A percentile compares a stretch with the other conserved stretches of the same genome.
These are phyloP conservation scores for Coelastrella sp. DNA, from an alignment of 139 green algal genomes.

Conservation along the genomic window DNA sequence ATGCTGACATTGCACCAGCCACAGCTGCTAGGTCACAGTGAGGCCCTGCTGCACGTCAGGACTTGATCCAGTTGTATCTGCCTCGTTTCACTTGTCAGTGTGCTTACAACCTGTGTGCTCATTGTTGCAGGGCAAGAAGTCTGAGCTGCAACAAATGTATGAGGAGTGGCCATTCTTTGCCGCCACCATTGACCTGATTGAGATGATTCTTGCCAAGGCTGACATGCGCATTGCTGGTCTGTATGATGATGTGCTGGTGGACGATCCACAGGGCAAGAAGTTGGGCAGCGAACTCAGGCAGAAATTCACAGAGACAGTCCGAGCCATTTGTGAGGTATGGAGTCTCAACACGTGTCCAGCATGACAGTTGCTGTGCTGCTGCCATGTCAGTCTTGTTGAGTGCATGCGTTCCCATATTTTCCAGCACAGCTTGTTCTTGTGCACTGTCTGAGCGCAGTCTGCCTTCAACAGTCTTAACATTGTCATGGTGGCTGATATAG, in stretches of 20 bases:
- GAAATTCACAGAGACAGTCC: constrained; percentile 66
- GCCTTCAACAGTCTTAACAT: no score
- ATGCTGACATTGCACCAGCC: no score
- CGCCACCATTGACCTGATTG: constrained; percentile 96
- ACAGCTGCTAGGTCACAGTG: no score
- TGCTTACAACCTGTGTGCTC: neutral
- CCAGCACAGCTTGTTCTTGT: no score
- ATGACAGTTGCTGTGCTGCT: neutral
- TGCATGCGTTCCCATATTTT: no score
- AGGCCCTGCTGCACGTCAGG: no score
- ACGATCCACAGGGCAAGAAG: constrained; percentile 64
- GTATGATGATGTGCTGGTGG: constrained; percentile 65
- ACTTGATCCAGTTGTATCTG: no score
- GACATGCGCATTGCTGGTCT: constrained; percentile 88
- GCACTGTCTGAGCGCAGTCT: no score
- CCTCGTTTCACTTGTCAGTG: no score
- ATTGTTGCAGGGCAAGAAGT: constrained; percentile 63
- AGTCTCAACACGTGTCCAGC: neutral
- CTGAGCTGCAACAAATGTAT: constrained; percentile 93
- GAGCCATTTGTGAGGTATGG: constrained; percentile 64
- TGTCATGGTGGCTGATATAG: constrained; percentile 44
- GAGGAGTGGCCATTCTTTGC: constrained; percentile 97
- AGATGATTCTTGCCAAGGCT: constrained; percentile 99
- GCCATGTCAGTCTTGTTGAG: neutral
- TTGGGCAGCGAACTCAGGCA: constrained; percentile 78